Percentiles rank a stretch among this genome's conserved stretches.
phyloP scores from a whole-genome alignment of 805 yeast species.

The Wickerhamiella azyma region DNA sequence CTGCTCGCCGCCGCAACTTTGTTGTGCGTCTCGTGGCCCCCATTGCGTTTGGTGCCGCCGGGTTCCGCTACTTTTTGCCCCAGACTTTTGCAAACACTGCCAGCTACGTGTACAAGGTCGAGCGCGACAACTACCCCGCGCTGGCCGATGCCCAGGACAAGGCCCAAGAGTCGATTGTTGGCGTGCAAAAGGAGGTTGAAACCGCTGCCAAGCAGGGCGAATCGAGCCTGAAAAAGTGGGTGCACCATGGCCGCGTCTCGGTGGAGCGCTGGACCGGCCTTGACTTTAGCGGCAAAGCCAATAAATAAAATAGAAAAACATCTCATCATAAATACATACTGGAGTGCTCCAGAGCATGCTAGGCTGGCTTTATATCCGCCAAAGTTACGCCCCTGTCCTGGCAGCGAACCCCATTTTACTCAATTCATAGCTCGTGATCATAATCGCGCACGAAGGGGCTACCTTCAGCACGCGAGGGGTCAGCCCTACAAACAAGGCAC shows the following conservation, averaged over 20 bases:
- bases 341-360: no score
- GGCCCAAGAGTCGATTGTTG: constrained; percentile 34
- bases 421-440: constrained; percentile 90
- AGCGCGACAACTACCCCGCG: constrained; percentile 43
- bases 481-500: constrained; percentile 77
- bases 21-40: constrained; percentile 45
- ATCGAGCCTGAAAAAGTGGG: constrained; percentile 6
- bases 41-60: constrained; percentile 41
- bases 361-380: no score
- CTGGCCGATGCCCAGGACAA: constrained; percentile 49
- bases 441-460: constrained; percentile 96
- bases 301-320: constrained; percentile 1
- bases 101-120: constrained; percentile 44
- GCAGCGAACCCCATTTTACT: constrained; percentile 52
- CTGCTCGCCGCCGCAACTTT: constrained; percentile 53
- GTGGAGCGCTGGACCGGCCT: constrained; percentile 5
- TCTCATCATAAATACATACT: background rate
- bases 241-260: background rate
- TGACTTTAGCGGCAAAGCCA: constrained; percentile 4
- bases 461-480: constrained; percentile 78
- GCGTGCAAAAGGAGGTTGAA: constrained; percentile 33
- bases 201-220: constrained; percentile 30
- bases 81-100: constrained; percentile 51
- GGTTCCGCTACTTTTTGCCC: constrained; percentile 63
- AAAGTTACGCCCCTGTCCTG: no score